A percentile compares a stretch with the other conserved stretches of the same genome.
Conservation (phyloP, 129 eudicot genomes). For the Lactuca saligna region DNA sequence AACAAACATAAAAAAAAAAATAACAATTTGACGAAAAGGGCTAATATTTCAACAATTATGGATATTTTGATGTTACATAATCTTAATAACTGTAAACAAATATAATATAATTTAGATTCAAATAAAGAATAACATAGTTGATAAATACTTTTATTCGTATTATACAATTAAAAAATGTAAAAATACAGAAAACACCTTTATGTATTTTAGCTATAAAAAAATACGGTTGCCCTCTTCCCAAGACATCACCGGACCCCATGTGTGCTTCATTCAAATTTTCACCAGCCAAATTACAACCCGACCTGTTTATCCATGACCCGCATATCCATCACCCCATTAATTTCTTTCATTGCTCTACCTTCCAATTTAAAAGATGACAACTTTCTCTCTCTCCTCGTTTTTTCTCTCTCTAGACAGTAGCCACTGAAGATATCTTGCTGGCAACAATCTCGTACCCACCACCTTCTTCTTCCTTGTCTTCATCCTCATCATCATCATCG, state of each 20-base stretch:
- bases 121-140: conserved; percentile 2
- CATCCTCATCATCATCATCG: conserved; percentile 39
- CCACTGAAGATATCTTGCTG: conserved; percentile 57
- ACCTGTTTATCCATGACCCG: conserved; percentile 20
- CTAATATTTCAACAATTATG: neutral
- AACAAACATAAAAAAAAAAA: neutral
- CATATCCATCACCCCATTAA: conserved; percentile 5
- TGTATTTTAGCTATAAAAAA: conserved; percentile 24
- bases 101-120: neutral
- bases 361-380: conserved; percentile 3
- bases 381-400: conserved; percentile 21
- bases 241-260: conserved; percentile 25
- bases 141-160: conserved; percentile 16
- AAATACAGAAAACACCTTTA: conserved; percentile 11
- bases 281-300: conserved; percentile 30
- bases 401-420: conserved; percentile 33
- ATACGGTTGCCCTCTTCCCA: conserved; percentile 25
- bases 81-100: neutral
- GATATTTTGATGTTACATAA: too few species aligned
- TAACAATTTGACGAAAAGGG: neutral
- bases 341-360: conserved; percentile 5
- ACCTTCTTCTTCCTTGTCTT: conserved; percentile 49
- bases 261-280: conserved; percentile 22
- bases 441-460: conserved; percentile 64
- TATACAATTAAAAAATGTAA: conserved; percentile 21